phyloP scores from a whole-genome alignment of 352 stramenopile genomes.

The Phytophthora fragariae region DNA sequence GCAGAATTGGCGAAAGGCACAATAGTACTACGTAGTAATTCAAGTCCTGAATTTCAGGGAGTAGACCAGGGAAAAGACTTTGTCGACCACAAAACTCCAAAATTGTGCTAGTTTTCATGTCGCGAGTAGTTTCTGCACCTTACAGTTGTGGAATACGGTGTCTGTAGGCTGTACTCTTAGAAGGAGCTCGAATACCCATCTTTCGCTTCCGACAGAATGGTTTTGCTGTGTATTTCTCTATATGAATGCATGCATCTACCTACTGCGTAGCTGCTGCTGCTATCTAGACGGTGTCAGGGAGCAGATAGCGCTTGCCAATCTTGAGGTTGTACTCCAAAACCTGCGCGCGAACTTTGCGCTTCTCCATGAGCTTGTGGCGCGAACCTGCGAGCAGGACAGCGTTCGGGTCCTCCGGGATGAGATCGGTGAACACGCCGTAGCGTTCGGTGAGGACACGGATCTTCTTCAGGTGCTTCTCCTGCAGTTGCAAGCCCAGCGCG shows the following conservation, averaged over 20 bases:
- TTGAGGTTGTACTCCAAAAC: slow-evolving; percentile 80
- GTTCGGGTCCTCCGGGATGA: slow-evolving; percentile 81
- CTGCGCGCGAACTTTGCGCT: slow-evolving; percentile 77
- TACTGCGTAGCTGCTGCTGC: slow-evolving; percentile 1
- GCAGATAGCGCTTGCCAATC: slow-evolving; percentile 76
- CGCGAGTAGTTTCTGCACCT: too few relatives aligned
- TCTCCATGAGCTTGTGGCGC: slow-evolving; percentile 77
- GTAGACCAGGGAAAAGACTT: too few relatives aligned
- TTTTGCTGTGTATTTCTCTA: slow-evolving; percentile 9
- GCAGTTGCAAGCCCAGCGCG: slow-evolving; percentile 51
- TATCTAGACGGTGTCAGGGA: slow-evolving; percentile 56
- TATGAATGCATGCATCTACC: slow-evolving; percentile 12
- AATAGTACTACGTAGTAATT: too few relatives aligned
- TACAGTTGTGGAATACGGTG: too few relatives aligned
- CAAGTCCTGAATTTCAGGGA: too few relatives aligned
- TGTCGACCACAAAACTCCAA: too few relatives aligned
- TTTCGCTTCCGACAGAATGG: neutral
- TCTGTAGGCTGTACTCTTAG: too few relatives aligned
- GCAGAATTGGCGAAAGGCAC: too few relatives aligned
- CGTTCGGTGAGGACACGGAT: slow-evolving; percentile 68
- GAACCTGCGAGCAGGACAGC: slow-evolving; percentile 68
- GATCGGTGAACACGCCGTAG: slow-evolving; percentile 78
- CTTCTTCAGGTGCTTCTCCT: slow-evolving; percentile 79
- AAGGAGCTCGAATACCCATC: too few relatives aligned
- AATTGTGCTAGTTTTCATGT: too few relatives aligned